Percentiles rank a stretch among this genome's conserved stretches.
Evolutionary conservation across 2,329 filamentous ascomycete species (phyloP).

Genomic region (Phoma sp.): DNA sequence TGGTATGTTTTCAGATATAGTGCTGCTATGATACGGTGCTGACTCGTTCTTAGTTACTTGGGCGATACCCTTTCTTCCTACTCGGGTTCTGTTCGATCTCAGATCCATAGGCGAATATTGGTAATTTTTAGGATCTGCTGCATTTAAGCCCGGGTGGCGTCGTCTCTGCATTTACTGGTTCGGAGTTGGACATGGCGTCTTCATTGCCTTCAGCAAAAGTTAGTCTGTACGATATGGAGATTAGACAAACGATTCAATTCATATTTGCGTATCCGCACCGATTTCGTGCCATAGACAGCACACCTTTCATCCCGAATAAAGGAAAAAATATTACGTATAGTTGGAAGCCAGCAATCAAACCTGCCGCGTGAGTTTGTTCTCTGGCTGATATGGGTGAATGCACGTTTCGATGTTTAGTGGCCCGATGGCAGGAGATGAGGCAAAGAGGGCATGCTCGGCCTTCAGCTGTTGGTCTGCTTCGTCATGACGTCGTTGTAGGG

Average conservation of each 20-base stretch:
- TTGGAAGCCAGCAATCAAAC: too few relatives aligned
- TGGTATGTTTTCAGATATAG: conserved; percentile 1
- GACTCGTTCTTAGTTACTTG: not conserved
- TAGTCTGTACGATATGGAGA: conserved; percentile 12
- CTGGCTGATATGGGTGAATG: too few relatives aligned
- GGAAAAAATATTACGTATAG: too few relatives aligned
- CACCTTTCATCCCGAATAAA: too few relatives aligned
- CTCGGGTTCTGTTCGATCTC: conserved; percentile 12
- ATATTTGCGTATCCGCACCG: not conserved
- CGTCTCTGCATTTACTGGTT: conserved; percentile 30
- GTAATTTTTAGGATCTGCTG: conserved; percentile 15
- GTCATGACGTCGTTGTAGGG: too few relatives aligned
- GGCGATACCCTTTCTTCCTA: not conserved
- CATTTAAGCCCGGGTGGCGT: conserved; percentile 22
- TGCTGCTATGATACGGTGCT: not conserved
- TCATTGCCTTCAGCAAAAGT: conserved; percentile 8
- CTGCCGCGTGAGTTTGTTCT: too few relatives aligned
- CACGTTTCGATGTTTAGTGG: too few relatives aligned
- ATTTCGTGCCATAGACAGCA: too few relatives aligned
- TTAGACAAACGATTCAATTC: conserved; percentile 15
- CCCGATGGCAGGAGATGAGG: too few relatives aligned
- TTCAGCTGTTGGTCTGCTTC: too few relatives aligned
- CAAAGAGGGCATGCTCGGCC: too few relatives aligned
- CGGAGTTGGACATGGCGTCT: conserved; percentile 17
- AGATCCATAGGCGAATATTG: conserved; percentile 16